These are phyloP conservation scores for Amaranthus cruentus DNA, from an alignment of 148 eudicot genomes.

Conservation along the genomic window DNA sequence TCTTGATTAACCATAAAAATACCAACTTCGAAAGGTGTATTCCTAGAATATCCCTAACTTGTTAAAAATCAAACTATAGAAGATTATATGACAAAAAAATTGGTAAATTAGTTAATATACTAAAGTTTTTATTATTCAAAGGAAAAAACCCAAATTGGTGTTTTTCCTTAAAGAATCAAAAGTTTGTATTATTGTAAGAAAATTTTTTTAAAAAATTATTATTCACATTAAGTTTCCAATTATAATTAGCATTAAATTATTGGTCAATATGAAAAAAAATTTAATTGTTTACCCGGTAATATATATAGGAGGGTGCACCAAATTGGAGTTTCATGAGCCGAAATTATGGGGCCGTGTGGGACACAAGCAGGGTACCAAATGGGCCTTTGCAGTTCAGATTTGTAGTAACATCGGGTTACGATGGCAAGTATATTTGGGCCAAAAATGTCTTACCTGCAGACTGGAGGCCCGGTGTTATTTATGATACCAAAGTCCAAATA, in stretches of 20 bases:
- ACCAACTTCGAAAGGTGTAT: too few species aligned
- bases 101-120: too few species aligned
- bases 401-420: conserved; percentile 58
- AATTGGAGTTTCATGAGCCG: conserved; percentile 55
- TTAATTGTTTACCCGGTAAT: not conserved
- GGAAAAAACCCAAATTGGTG: too few species aligned
- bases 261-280: too few species aligned
- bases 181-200: not conserved
- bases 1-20: too few species aligned
- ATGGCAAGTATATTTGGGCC: conserved; percentile 61
- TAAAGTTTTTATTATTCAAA: too few species aligned
- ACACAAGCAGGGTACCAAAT: conserved; percentile 46
- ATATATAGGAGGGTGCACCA: conserved; percentile 46
- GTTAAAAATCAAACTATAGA: too few species aligned
- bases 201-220: too few species aligned
- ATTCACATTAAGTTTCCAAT: too few species aligned
- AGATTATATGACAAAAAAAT: too few species aligned
- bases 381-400: conserved; percentile 67
- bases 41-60: too few species aligned
- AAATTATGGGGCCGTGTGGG: conserved; percentile 75
- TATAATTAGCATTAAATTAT: too few species aligned
- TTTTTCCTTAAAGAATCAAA: not conserved
- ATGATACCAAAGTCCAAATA: conserved; percentile 45
- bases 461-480: conserved; percentile 47
- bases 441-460: conserved; percentile 55